Percentiles rank a stretch among this genome's conserved stretches.
Evolutionary conservation across 1,139 yeast genomes (phyloP).

Genomic region (Yamadazyma dushanensis): DNA sequence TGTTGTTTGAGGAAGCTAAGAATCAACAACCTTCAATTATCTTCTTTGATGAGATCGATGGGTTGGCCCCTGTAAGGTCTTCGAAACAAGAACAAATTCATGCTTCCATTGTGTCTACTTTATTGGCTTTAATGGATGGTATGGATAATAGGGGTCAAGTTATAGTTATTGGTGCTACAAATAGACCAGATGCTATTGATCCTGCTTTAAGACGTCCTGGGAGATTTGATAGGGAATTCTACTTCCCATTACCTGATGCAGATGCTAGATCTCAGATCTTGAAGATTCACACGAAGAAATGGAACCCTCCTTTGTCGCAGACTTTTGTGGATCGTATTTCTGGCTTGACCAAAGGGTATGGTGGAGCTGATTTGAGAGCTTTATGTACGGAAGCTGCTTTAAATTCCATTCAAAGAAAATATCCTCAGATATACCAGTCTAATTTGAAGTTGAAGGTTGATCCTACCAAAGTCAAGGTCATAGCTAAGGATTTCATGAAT

Average conservation of each 20-base stretch:
- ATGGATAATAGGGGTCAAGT: slow-evolving; percentile 98
- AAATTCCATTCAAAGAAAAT: slow-evolving; percentile 84
- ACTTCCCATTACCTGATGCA: slow-evolving; percentile 88
- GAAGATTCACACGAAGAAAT: slow-evolving; percentile 80
- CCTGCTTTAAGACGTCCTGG: slow-evolving; percentile 98
- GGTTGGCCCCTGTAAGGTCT: slow-evolving; percentile 95
- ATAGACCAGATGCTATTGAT: slow-evolving; percentile 96
- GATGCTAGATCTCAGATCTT: slow-evolving; percentile 78
- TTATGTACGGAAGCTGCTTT: slow-evolving; percentile 95
- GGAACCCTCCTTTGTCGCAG: slow-evolving; percentile 73
- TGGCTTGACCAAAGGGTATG: slow-evolving; percentile 87
- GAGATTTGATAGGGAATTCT: slow-evolving; percentile 94
- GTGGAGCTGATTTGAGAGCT: slow-evolving; percentile 96
- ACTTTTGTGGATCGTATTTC: slow-evolving; percentile 70
- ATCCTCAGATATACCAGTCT: slow-evolving; percentile 88
- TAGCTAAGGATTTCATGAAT: slow-evolving; percentile 83
- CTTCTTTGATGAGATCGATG: slow-evolving; percentile 97
- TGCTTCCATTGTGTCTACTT: slow-evolving; percentile 93
- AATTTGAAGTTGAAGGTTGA: slow-evolving; percentile 73
- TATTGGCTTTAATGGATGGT: slow-evolving; percentile 96
- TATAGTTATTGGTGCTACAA: slow-evolving; percentile 96
- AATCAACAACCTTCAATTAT: slow-evolving; percentile 95
- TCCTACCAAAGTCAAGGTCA: slow-evolving; percentile 69
- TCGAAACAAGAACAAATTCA: slow-evolving; percentile 97
- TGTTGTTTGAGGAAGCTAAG: slow-evolving; percentile 92